phyloP scores from a whole-genome alignment of 2,329 filamentous ascomycete species.

The Cladosporium sp. region DNA sequence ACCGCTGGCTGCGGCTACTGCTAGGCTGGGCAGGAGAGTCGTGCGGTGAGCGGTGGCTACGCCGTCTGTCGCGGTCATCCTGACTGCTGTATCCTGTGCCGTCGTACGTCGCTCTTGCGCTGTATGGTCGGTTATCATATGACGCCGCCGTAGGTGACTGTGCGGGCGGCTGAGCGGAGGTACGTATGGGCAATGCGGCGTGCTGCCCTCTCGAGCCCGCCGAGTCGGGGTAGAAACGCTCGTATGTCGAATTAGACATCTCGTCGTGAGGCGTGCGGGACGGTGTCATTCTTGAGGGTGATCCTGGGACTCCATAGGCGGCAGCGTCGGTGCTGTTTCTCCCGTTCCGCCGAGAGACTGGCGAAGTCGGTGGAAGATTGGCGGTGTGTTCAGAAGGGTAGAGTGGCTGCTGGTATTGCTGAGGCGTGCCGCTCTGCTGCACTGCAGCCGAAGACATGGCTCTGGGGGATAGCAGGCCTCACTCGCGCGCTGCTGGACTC shows the following conservation, averaged over 20 bases:
- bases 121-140: slow-evolving; percentile 22
- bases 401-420: slow-evolving; percentile 21
- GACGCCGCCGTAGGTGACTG: slow-evolving; percentile 18
- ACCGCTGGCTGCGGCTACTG: slow-evolving; percentile 34
- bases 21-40: slow-evolving; percentile 41
- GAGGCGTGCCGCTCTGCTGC: slow-evolving; percentile 24
- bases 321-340: slow-evolving; percentile 28
- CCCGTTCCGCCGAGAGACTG: slow-evolving; percentile 33
- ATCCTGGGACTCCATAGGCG: slow-evolving; percentile 30
- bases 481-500: not conserved
- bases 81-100: slow-evolving; percentile 37
- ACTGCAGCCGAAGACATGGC: slow-evolving; percentile 29
- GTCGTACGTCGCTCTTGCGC: slow-evolving; percentile 26
- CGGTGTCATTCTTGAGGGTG: slow-evolving; percentile 40
- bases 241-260: slow-evolving; percentile 71
- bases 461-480: not conserved
- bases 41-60: slow-evolving; percentile 38
- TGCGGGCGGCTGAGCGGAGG: slow-evolving; percentile 16
- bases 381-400: slow-evolving; percentile 17
- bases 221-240: slow-evolving; percentile 47
- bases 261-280: slow-evolving; percentile 42
- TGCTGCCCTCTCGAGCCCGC: slow-evolving; percentile 15
- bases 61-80: slow-evolving; percentile 28
- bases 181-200: slow-evolving; percentile 23
- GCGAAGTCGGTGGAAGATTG: slow-evolving; percentile 24